Percentiles rank a stretch among this genome's conserved stretches.
Evolutionary conservation across 2,329 filamentous ascomycete genomes (phyloP).

Genomic region (Endothia cerciana): DNA sequence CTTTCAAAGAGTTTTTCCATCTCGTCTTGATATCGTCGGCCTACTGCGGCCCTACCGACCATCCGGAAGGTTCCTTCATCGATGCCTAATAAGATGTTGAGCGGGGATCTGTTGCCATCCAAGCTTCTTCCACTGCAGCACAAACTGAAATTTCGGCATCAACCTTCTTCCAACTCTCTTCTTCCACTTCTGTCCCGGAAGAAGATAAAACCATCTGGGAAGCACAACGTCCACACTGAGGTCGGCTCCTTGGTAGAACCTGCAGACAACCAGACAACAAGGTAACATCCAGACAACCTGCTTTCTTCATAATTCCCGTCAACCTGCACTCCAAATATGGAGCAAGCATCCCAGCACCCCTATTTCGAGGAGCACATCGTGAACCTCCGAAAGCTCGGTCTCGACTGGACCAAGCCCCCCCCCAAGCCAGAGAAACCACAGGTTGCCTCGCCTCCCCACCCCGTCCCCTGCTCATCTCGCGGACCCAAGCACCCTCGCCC

Average conservation of each 20-base stretch:
- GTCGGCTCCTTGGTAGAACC: background rate
- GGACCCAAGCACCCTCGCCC: slow-evolving; percentile 10
- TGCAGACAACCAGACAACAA: background rate
- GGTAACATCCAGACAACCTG: too few relatives aligned
- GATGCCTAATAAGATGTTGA: background rate
- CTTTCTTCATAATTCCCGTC: background rate
- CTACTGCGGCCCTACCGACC: background rate
- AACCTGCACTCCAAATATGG: background rate
- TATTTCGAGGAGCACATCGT: background rate
- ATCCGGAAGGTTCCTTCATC: background rate
- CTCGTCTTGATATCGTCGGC: too few relatives aligned
- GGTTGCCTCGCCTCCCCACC: background rate
- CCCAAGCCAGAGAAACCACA: background rate
- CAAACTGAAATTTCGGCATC: background rate
- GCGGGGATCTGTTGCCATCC: background rate
- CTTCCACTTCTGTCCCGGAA: background rate
- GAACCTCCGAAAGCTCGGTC: background rate
- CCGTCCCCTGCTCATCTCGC: too few relatives aligned
- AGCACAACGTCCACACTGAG: background rate
- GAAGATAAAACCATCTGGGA: background rate
- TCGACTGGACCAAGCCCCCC: background rate
- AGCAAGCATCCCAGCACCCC: background rate
- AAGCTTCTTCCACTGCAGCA: background rate
- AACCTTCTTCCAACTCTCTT: too few relatives aligned
- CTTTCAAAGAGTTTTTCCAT: background rate